Conservation (phyloP, 768 basidiomycete species). For the Suillus brevipes region DNA sequence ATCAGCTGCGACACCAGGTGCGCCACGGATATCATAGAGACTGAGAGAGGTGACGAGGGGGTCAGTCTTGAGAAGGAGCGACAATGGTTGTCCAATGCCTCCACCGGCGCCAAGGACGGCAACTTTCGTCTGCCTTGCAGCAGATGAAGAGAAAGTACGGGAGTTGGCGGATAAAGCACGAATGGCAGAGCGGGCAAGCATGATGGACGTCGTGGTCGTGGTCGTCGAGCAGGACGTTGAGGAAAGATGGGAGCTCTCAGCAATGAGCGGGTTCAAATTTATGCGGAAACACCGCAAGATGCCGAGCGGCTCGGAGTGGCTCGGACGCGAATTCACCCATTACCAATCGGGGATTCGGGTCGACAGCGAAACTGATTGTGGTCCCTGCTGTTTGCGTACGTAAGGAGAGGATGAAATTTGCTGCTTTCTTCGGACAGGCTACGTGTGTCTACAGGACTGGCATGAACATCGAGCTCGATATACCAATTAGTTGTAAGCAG, state of each 20-base stretch:
- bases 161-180: constrained; percentile 55
- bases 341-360: too few relatives aligned
- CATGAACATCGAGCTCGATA: neutral
- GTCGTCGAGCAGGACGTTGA: constrained; percentile 8
- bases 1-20: constrained; percentile 96
- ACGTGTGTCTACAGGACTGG: neutral
- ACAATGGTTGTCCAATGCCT: constrained; percentile 98
- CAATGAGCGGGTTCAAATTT: neutral
- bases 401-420: neutral
- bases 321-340: neutral
- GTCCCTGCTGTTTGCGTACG: too few relatives aligned
- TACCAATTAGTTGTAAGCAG: neutral
- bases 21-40: constrained; percentile 94
- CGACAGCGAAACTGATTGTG: too few relatives aligned
- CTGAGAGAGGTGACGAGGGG: constrained; percentile 83
- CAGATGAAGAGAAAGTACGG: constrained; percentile 76
- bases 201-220: constrained; percentile 35
- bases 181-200: constrained; percentile 67
- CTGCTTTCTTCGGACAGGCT: neutral
- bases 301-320: neutral
- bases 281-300: constrained; percentile 1
- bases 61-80: constrained; percentile 90
- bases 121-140: constrained; percentile 78
- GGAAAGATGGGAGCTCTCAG: neutral
- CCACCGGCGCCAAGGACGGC: constrained; percentile 97